These are phyloP conservation scores for Camelina sativa DNA, from an alignment of 345 rosid genomes.

Conservation along the genomic window DNA sequence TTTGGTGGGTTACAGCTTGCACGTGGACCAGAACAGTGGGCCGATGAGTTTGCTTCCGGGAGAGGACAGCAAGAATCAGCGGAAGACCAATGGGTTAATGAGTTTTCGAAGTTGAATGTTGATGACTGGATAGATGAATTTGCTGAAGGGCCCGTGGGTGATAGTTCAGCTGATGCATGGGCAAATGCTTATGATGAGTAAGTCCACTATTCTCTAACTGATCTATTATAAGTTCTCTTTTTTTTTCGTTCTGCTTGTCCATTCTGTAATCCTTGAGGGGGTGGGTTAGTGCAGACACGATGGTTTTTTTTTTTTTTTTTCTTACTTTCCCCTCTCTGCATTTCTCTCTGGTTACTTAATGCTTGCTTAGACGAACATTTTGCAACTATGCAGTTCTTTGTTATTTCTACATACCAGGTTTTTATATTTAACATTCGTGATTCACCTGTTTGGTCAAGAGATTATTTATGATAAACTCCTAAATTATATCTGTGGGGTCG, in stretches of 20 bases:
- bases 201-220: slow-evolving; percentile 43
- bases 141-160: slow-evolving; percentile 74
- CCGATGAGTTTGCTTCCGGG: slow-evolving; percentile 74
- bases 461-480: slow-evolving; percentile 7
- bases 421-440: background rate
- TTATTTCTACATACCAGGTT: slow-evolving; percentile 5
- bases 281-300: background rate
- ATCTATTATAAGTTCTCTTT: slow-evolving; percentile 25
- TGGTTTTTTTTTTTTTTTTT: background rate
- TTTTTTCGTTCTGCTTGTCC: slow-evolving; percentile 1
- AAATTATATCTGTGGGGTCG: slow-evolving; percentile 12
- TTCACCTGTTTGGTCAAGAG: slow-evolving; percentile 16
- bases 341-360: slow-evolving; percentile 7
- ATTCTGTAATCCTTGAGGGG: background rate
- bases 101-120: slow-evolving; percentile 91
- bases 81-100: slow-evolving; percentile 93
- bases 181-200: slow-evolving; percentile 94
- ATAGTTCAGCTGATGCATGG: slow-evolving; percentile 75
- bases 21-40: slow-evolving; percentile 82
- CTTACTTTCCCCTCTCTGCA: slow-evolving; percentile 1
- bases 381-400: slow-evolving; percentile 19
- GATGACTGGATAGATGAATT: slow-evolving; percentile 97
- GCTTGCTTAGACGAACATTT: slow-evolving; percentile 1
- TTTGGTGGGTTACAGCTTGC: slow-evolving; percentile 51
- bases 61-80: slow-evolving; percentile 56